Conservation (phyloP, 495 filamentous ascomycete species). For the Penicillium riverlandense region DNA sequence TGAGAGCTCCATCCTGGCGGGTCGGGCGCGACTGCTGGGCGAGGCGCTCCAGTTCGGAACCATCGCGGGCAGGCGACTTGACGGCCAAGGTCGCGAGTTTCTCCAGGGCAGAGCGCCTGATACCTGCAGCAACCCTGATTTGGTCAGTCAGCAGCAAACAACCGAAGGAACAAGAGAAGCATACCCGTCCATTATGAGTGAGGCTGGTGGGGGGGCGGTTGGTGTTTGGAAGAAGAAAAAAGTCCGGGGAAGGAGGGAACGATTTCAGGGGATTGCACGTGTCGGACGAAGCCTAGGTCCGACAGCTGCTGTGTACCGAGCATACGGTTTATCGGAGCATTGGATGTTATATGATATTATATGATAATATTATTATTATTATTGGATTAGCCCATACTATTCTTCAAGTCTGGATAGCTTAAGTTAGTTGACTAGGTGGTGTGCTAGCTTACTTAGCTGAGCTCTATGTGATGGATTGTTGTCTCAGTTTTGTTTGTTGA, state of each 20-base stretch:
- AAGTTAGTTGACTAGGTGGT: too few relatives aligned
- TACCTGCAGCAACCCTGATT: conserved; percentile 31
- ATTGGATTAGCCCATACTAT: neutral
- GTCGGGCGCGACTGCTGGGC: conserved; percentile 44
- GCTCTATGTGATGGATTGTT: too few relatives aligned
- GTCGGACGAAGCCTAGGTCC: neutral
- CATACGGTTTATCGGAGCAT: neutral
- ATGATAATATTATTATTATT: neutral
- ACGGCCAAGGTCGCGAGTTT: conserved; percentile 60
- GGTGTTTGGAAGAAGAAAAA: neutral
- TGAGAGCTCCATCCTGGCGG: conserved; percentile 27
- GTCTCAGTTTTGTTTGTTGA: neutral
- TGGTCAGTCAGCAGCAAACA: neutral
- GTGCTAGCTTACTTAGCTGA: too few relatives aligned
- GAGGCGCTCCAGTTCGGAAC: conserved; percentile 58
- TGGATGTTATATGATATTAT: neutral
- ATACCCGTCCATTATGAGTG: conserved; percentile 18
- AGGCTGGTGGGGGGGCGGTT: neutral
- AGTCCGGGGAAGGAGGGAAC: conserved; percentile 4
- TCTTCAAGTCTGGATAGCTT: neutral
- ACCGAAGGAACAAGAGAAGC: neutral
- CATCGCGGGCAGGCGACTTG: conserved; percentile 45
- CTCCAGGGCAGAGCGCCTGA: conserved; percentile 59
- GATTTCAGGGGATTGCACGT: neutral
- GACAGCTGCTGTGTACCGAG: neutral